Evolutionary conservation across 2,329 filamentous ascomycete genomes (phyloP).

Genomic region (Fusarium tupiense): DNA sequence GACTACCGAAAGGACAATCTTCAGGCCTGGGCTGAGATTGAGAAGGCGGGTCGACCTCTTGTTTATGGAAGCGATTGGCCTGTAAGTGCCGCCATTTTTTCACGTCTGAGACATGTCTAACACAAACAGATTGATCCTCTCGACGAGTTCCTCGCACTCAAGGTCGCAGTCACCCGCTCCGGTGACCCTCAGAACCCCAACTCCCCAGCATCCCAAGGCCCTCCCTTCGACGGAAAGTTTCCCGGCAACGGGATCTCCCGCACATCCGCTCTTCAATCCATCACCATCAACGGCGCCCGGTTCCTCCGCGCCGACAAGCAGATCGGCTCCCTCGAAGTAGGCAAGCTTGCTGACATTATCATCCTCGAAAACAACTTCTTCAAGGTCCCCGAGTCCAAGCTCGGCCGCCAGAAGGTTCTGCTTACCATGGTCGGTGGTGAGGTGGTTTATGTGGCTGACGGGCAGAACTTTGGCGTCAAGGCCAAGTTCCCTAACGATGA

Average conservation of each 20-base stretch:
- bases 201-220: slow-evolving; percentile 36
- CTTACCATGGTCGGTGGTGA: slow-evolving; percentile 44
- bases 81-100: slow-evolving; percentile 17
- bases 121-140: slow-evolving; percentile 40
- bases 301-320: slow-evolving; percentile 40
- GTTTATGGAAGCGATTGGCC: slow-evolving; percentile 44
- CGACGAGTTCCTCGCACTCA: slow-evolving; percentile 43
- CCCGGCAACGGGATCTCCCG: slow-evolving; percentile 39
- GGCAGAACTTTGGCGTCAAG: slow-evolving; percentile 34
- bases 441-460: slow-evolving; percentile 40
- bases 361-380: slow-evolving; percentile 42
- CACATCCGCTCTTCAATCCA: slow-evolving; percentile 30
- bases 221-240: slow-evolving; percentile 33
- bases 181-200: slow-evolving; percentile 41
- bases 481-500: slow-evolving; percentile 41
- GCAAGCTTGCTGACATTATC: slow-evolving; percentile 43
- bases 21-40: slow-evolving; percentile 35
- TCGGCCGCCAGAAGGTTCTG: slow-evolving; percentile 39
- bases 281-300: slow-evolving; percentile 37
- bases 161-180: slow-evolving; percentile 40
- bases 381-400: slow-evolving; percentile 35
- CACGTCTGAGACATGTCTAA: background rate
- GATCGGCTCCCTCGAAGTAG: slow-evolving; percentile 40
- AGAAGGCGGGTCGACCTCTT: slow-evolving; percentile 27
- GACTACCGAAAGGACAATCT: slow-evolving; percentile 43